Evolutionary conservation across 345 rosid species (phyloP), one percentile per base, ranked within the genome.

Genomic region (Citrus sp.): DNA sequence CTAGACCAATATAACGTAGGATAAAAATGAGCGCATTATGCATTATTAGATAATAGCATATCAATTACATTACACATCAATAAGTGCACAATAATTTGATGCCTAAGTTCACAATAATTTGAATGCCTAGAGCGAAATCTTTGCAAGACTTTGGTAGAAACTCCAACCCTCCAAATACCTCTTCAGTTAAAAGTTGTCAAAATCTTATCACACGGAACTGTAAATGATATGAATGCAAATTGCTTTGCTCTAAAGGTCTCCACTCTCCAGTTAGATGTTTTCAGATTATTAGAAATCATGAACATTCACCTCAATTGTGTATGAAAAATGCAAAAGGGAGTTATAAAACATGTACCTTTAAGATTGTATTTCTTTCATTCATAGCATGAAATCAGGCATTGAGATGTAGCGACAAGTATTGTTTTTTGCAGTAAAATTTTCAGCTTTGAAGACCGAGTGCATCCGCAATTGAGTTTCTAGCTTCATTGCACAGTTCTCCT

Each of bases 401-500:
- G 14, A 46, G 58, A 30, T n/a, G 34, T 70, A 28, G 55, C 68
- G 54, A 76, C 24, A 49, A 24, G 34, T n/a, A 51, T n/a, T 59
- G 22, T 60, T 37, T 49, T 55, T 16, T 67, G 46, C 10, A 34
- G 65, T 12, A 49, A 27, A 58, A 35, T 56, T 73, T 71, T 87
- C 85, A 85, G 63, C 79, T 70, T 54, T 76, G 80, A 58, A 28
- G 67, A 75, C 80, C 55, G 38, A 91, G 92, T 0, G 79, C 75
- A 32, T 72, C 87, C 22, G 94, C 92, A 60, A 94, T 92, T 75
- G 73, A 80, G 79, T 83, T 86, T 85, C 92, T 87, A 60, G 98
- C 97, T 81, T 88, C 89, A 9, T 79, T 84, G 84, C 98, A 84
- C 46, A 94, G 74, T 63, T 76, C 82, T 78, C 85, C 90, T 6